A percentile compares a stretch with the other conserved stretches of the same genome.
Conservation (phyloP, 495 filamentous ascomycete species). For the Penicillium maclennaniae region DNA sequence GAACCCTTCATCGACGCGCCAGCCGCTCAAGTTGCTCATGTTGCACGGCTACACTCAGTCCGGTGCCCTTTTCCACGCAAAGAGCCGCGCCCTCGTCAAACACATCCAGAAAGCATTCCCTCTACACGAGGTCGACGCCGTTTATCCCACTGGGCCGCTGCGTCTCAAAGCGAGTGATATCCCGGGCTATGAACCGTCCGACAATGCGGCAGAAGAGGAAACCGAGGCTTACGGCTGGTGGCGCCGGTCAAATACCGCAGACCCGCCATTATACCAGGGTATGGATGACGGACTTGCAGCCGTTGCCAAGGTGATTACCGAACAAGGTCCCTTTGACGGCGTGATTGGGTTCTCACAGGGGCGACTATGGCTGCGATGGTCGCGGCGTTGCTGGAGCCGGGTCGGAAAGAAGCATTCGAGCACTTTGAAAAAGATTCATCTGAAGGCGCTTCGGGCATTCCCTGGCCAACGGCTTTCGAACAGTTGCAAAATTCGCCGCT, state of each 20-base stretch:
- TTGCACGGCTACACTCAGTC: conserved; percentile 84
- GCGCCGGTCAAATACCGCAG: conserved; percentile 51
- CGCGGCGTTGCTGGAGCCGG: conserved; percentile 63
- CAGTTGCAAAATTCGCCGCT: conserved; percentile 53
- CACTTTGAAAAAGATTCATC: conserved; percentile 24
- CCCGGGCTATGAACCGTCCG: conserved; percentile 54
- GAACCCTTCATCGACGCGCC: conserved; percentile 17
- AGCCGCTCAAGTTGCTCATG: conserved; percentile 54
- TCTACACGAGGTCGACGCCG: conserved; percentile 47
- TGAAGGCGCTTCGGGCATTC: conserved; percentile 26
- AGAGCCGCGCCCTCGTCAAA: conserved; percentile 84
- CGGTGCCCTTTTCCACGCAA: conserved; percentile 78
- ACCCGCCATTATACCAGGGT: conserved; percentile 57
- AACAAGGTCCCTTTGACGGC: conserved; percentile 64
- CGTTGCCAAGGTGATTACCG: conserved; percentile 55
- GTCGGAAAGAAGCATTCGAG: conserved; percentile 45
- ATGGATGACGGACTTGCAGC: conserved; percentile 58
- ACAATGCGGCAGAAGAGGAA: conserved; percentile 39
- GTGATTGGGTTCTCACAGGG: conserved; percentile 77
- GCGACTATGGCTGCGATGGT: conserved; percentile 61
- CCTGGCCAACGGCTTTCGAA: conserved; percentile 52
- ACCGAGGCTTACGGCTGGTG: conserved; percentile 82
- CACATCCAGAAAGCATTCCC: conserved; percentile 69
- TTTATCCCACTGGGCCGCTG: conserved; percentile 52
- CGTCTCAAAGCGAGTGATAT: conserved; percentile 64